These are phyloP conservation scores for Eucalyptus tenuipes DNA, from an alignment of 345 rosid species.

Conservation along the genomic window DNA sequence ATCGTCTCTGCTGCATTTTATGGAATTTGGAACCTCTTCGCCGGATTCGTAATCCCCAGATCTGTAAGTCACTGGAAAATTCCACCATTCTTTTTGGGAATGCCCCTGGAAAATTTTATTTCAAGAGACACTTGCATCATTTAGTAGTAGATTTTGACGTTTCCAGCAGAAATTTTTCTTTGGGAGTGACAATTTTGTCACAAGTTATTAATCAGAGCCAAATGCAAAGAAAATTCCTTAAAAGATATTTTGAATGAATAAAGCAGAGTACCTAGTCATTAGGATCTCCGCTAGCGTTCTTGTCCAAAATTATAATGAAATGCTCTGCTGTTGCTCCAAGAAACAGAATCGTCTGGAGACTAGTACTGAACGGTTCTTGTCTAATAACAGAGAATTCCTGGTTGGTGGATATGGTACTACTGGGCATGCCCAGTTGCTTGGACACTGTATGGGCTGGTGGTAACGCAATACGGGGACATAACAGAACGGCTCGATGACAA, in stretches of 20 bases:
- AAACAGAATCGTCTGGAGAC: not conserved
- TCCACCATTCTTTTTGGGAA: not conserved
- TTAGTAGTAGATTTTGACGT: not conserved
- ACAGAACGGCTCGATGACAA: not conserved
- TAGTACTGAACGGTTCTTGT: not conserved
- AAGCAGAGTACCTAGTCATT: not conserved
- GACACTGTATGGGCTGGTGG: constrained; percentile 28
- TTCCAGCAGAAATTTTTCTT: not conserved
- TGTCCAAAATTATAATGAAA: not conserved
- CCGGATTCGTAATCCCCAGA: constrained; percentile 24
- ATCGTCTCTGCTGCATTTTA: constrained; percentile 18
- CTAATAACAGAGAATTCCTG: constrained; percentile 24
- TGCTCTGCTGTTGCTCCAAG: not conserved
- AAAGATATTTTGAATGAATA: not conserved
- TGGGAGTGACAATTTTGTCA: not conserved
- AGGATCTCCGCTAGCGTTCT: not conserved
- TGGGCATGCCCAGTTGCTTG: constrained; percentile 29
- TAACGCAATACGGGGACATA: constrained; percentile 27
- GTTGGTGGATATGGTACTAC: constrained; percentile 48
- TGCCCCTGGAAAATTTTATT: not conserved
- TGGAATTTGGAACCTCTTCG: constrained; percentile 21
- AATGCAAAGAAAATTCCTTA: not conserved
- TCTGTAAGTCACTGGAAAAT: constrained; percentile 6
- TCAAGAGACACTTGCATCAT: not conserved
- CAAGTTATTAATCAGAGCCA: not conserved